These are phyloP conservation scores for Bertia moriformis DNA, from an alignment of 2,329 filamentous ascomycete species.

Conservation along the genomic window DNA sequence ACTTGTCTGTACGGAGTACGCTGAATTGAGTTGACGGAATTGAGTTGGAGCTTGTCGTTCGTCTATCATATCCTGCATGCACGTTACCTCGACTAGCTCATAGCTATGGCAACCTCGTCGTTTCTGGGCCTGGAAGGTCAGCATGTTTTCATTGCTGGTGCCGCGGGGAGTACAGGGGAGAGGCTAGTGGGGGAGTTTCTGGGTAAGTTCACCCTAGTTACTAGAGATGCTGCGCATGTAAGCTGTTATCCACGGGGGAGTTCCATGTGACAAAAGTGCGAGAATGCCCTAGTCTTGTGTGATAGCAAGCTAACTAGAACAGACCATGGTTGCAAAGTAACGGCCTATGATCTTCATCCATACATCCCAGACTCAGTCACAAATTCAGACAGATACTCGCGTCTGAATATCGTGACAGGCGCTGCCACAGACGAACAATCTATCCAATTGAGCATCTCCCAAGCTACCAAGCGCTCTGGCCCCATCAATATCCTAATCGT, in stretches of 20 bases:
- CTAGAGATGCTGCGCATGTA: too few species aligned
- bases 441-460: slow-evolving; percentile 20
- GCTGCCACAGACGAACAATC: slow-evolving; percentile 31
- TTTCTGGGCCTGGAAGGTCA: slow-evolving; percentile 29
- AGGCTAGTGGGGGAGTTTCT: slow-evolving; percentile 34
- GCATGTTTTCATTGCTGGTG: slow-evolving; percentile 38
- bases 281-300: too few species aligned
- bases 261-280: too few species aligned
- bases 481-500: slow-evolving; percentile 35
- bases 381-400: slow-evolving; percentile 11
- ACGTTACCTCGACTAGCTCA: too few species aligned
- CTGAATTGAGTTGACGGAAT: too few species aligned
- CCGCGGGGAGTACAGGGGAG: slow-evolving; percentile 32
- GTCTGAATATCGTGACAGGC: slow-evolving; percentile 24
- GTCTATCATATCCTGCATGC: too few species aligned
- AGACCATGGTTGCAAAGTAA: slow-evolving; percentile 38
- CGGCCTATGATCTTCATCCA: slow-evolving; percentile 29
- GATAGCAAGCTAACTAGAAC: not conserved
- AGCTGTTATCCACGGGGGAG: too few species aligned
- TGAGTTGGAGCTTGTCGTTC: too few species aligned
- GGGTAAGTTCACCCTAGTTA: slow-evolving; percentile 21
- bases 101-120: too few species aligned
- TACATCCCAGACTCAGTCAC: slow-evolving; percentile 12
- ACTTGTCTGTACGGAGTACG: too few species aligned
- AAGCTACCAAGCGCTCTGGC: slow-evolving; percentile 26